Conservation (phyloP, 2,329 filamentous ascomycete genomes). For the Colletotrichum graminicola region DNA sequence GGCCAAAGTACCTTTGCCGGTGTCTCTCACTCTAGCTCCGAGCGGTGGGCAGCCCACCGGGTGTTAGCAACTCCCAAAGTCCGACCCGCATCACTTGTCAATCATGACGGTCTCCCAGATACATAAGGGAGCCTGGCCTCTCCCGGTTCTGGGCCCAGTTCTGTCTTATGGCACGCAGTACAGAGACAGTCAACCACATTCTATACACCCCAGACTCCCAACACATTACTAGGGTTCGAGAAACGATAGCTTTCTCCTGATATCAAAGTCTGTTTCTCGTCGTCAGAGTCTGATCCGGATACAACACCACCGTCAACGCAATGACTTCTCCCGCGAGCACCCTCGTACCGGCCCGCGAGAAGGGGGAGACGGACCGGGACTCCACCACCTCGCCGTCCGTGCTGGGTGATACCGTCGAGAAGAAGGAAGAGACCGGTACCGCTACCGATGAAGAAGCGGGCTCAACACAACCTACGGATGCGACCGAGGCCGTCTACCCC, state of each 20-base stretch:
- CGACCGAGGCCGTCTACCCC: constrained; percentile 54
- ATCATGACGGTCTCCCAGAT: constrained; percentile 11
- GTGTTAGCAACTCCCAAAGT: constrained; percentile 34
- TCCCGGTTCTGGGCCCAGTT: not conserved
- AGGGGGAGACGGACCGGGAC: constrained; percentile 29
- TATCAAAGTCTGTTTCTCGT: not conserved
- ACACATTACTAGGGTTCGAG: not conserved
- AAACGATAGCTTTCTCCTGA: not conserved
- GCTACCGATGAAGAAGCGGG: constrained; percentile 39
- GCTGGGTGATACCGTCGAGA: constrained; percentile 23
- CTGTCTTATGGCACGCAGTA: constrained; percentile 23
- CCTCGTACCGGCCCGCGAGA: constrained; percentile 27
- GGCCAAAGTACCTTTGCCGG: not conserved
- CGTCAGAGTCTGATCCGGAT: not conserved
- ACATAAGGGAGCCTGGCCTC: constrained; percentile 28
- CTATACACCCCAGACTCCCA: not conserved
- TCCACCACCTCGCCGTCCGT: constrained; percentile 38
- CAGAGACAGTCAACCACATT: constrained; percentile 23
- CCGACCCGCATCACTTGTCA: constrained; percentile 11
- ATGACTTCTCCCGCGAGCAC: constrained; percentile 39
- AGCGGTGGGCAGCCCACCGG: constrained; percentile 25
- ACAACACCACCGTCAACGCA: not conserved
- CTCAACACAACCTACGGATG: constrained; percentile 20
- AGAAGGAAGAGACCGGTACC: constrained; percentile 31
- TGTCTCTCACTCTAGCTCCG: constrained; percentile 22